A percentile compares a stretch with the other conserved stretches of the same genome.
Evolutionary conservation across 106 monocot species (phyloP).

Genomic region (Alisma plantagoaquatica): DNA sequence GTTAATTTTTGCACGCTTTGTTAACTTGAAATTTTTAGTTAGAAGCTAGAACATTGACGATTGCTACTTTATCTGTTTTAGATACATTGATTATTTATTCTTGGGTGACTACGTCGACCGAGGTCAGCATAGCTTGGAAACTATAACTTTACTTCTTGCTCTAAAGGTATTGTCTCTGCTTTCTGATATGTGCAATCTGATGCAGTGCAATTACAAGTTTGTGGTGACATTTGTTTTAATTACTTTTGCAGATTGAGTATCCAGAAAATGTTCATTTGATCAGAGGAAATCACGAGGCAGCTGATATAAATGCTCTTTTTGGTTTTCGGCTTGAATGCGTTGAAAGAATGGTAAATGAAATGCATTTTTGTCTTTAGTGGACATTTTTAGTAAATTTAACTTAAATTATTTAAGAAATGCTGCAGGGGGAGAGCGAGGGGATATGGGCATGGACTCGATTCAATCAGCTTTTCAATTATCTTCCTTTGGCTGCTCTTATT

Average conservation of each 20-base stretch:
- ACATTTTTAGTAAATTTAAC: too few species aligned
- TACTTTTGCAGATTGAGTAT: constrained; percentile 74
- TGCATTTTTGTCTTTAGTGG: too few species aligned
- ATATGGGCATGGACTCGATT: constrained; percentile 99
- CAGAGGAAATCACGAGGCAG: constrained; percentile 96
- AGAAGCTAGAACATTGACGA: too few species aligned
- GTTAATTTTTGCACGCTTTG: too few species aligned
- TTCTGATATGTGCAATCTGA: too few species aligned
- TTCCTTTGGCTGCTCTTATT: constrained; percentile 87
- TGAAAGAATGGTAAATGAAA: constrained; percentile 99
- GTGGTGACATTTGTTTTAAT: constrained; percentile 5
- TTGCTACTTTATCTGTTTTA: constrained; percentile 18
- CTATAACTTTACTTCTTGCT: constrained; percentile 90
- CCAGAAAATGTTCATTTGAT: constrained; percentile 95
- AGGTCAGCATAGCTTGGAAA: constrained; percentile 97
- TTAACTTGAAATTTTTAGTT: too few species aligned
- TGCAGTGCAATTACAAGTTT: too few species aligned
- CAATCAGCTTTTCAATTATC: constrained; percentile 92
- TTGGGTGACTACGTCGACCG: constrained; percentile 99
- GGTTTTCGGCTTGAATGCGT: constrained; percentile 98
- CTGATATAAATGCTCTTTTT: constrained; percentile 98
- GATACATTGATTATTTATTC: constrained; percentile 98
- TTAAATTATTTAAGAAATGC: neutral
- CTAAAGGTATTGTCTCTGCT: too few species aligned
- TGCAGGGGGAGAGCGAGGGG: constrained; percentile 96